phyloP scores from a whole-genome alignment of 73 alveolate genomes.

The Symbiodinium pilosum region DNA sequence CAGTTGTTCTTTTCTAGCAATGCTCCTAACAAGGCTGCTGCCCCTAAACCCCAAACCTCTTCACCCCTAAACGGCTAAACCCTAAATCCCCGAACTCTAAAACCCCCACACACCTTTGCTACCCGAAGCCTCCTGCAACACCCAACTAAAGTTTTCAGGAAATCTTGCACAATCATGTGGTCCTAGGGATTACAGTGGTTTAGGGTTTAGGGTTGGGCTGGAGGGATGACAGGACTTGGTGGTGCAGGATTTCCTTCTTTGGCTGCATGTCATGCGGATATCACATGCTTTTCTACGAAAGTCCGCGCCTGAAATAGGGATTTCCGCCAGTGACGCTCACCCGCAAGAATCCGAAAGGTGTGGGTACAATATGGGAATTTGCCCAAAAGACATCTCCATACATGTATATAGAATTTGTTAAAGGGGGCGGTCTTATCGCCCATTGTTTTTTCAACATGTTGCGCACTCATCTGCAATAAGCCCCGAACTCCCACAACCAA shows the following conservation, averaged over 20 bases:
- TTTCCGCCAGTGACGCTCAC: neutral
- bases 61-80: neutral
- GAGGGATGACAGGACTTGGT: neutral
- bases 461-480: neutral
- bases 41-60: neutral
- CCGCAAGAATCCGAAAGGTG: neutral
- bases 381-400: neutral
- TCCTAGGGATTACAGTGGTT: neutral
- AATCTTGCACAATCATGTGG: neutral
- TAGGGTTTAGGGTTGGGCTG: neutral
- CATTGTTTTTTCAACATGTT: too few relatives aligned
- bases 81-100: neutral
- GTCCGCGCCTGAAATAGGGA: neutral
- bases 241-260: neutral
- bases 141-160: neutral
- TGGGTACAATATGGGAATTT: neutral
- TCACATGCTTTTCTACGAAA: neutral
- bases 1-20: neutral
- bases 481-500: neutral
- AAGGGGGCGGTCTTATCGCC: too few relatives aligned
- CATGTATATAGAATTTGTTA: too few relatives aligned
- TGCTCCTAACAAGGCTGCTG: neutral
- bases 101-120: neutral
- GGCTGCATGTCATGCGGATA: neutral
- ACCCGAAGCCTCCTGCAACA: neutral